phyloP scores from a whole-genome alignment of 192 early-diverging fungal species.

The Paraglomus brasilianum region DNA sequence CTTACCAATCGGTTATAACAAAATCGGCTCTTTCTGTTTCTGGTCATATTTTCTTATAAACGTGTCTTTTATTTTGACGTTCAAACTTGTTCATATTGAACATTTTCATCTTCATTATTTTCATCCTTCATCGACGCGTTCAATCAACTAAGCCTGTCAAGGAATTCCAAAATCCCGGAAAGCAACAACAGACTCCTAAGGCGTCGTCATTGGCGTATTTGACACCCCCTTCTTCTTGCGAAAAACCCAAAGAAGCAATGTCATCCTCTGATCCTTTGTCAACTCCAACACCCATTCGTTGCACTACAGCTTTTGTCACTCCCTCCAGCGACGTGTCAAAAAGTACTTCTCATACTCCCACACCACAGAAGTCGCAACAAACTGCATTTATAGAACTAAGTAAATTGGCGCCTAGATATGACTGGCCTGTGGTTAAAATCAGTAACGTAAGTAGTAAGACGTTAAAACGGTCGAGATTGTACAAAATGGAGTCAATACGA shows the following conservation, averaged over 20 bases:
- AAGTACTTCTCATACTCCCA: neutral
- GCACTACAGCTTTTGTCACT: neutral
- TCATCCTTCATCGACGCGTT: neutral
- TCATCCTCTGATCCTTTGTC: too few relatives aligned
- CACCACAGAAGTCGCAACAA: neutral
- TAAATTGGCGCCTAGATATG: slow-evolving; percentile 13
- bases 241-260: too few relatives aligned
- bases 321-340: neutral
- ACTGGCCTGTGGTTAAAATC: slow-evolving; percentile 27
- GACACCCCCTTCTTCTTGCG: too few relatives aligned
- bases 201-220: too few relatives aligned
- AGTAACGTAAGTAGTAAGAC: slow-evolving; percentile 22
- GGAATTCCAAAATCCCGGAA: too few relatives aligned
- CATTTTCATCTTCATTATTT: neutral
- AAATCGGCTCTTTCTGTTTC: neutral
- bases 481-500: neutral
- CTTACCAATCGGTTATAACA: neutral
- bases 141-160: slow-evolving; percentile 11
- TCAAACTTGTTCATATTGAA: neutral
- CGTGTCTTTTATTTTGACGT: neutral
- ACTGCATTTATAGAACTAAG: slow-evolving; percentile 16
- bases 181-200: too few relatives aligned
- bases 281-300: too few relatives aligned
- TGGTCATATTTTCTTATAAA: neutral
- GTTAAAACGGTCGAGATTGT: neutral